Base-by-base conservation (phyloP, 345 rosid genomes). In the Boechera retrofracta region DNA sequence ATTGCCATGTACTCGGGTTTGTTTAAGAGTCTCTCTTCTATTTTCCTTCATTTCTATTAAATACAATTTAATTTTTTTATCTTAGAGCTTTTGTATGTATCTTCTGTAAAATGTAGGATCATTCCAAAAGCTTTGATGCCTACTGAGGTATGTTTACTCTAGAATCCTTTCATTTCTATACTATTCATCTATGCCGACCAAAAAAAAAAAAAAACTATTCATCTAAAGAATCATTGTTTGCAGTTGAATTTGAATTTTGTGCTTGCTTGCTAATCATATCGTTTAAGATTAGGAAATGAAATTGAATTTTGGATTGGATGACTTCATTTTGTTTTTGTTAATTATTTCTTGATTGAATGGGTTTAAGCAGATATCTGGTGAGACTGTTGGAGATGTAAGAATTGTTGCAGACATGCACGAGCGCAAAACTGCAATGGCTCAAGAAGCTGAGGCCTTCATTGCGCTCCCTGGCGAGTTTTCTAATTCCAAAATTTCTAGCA, bases 361-460 rank as follows among this genome's bases (percentile, higher is more conserved):
- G 10, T 49, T 32, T 10, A 60, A 60, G 31, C 77, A 91, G 96
- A 94, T 94, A 84, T 93, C 97, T 62, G 98, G 97, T 69, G 80
- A 86, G 79, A 81, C 89, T 24, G 88, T 93, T 64, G 94, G 97
- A 78, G 94, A 94, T 69, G 91, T 91, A 55, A 90, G 88, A 84
- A 69, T 81, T 13, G 97, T 94, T 76, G 62, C 80, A 60, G 95
- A 94, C 83, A 94, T 94, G 97, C 98, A 94, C 44, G 97, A 94
- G 78, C 85, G 97, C 3, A 94, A 94, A 69, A 97, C 98, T 82
- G 86, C 79, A 71, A 94, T 94, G 98, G 98, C 98, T 13, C 82
- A 74, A 77, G 98, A 94, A 86, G 85, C 97, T 38, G 98, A 92
- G 39, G 98, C 92, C 52, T 94, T 94, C 78, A 84, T 94, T 75